These are phyloP conservation scores for Solanum okadae DNA, from an alignment of 257 asterid genomes.

Conservation along the genomic window DNA sequence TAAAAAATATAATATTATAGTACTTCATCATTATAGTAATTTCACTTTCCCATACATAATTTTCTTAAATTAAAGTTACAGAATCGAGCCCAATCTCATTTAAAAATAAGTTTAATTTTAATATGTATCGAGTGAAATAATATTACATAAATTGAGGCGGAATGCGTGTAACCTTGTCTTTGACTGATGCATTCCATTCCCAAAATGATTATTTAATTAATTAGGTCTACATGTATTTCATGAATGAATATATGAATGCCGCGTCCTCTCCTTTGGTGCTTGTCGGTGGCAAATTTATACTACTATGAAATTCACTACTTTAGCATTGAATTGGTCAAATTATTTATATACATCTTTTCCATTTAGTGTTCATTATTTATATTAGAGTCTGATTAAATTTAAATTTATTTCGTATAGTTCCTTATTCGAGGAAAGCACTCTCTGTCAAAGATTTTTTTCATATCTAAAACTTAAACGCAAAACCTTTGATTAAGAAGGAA, in stretches of 20 bases:
- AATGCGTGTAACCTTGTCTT: no score
- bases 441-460: no score
- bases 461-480: fast-evolving
- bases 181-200: background rate
- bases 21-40: background rate
- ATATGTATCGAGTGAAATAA: no score
- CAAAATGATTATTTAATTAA: background rate
- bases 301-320: background rate
- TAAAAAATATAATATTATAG: background rate
- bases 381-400: fast-evolving
- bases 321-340: background rate
- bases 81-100: fast-evolving
- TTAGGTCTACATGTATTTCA: background rate
- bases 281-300: background rate
- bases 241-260: background rate
- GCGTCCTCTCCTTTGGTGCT: background rate
- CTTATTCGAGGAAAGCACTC: fast-evolving
- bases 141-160: no score
- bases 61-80: no score
- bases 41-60: no score
- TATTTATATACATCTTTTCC: background rate
- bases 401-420: fast-evolving
- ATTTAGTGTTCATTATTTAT: fast-evolving
- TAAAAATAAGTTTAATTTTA: fast-evolving
- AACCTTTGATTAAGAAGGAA: no score